These are phyloP conservation scores for Microcera coccophila DNA, from an alignment of 2,329 filamentous ascomycete genomes.

Conservation along the genomic window DNA sequence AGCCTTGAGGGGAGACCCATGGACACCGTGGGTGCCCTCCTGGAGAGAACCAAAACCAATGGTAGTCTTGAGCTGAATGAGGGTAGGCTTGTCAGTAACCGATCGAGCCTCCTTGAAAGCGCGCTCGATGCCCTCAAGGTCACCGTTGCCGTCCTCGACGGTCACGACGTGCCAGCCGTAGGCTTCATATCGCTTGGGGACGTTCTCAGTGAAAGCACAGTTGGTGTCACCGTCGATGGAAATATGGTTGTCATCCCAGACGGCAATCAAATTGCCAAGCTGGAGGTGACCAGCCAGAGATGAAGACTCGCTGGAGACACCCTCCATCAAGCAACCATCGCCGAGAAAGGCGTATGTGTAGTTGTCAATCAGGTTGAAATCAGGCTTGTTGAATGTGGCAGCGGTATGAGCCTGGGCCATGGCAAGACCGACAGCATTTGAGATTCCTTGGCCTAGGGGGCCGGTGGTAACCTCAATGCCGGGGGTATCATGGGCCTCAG, in stretches of 20 bases:
- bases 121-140: constrained; percentile 81
- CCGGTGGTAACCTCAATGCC: constrained; percentile 98
- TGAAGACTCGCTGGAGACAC: constrained; percentile 87
- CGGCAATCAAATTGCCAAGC: constrained; percentile 92
- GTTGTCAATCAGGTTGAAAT: constrained; percentile 88
- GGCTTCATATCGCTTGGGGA: constrained; percentile 87
- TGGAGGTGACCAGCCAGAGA: constrained; percentile 94
- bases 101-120: constrained; percentile 81
- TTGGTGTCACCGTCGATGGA: constrained; percentile 93
- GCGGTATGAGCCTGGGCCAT: constrained; percentile 92
- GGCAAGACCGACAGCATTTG: constrained; percentile 95
- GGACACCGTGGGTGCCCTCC: constrained; percentile 90
- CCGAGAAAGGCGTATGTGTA: constrained; percentile 96
- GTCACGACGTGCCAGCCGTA: constrained; percentile 92
- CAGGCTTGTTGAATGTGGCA: constrained; percentile 94
- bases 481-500: constrained; percentile 92
- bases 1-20: constrained; percentile 91
- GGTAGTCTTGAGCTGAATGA: constrained; percentile 96
- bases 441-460: constrained; percentile 94
- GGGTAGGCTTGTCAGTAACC: constrained; percentile 91
- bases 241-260: constrained; percentile 99
- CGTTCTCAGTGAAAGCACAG: constrained; percentile 94
- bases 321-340: constrained; percentile 98
- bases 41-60: constrained; percentile 94
- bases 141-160: constrained; percentile 83